phyloP scores from a whole-genome alignment of 768 basidiomycete genomes.

The Sarcodon aspratus region DNA sequence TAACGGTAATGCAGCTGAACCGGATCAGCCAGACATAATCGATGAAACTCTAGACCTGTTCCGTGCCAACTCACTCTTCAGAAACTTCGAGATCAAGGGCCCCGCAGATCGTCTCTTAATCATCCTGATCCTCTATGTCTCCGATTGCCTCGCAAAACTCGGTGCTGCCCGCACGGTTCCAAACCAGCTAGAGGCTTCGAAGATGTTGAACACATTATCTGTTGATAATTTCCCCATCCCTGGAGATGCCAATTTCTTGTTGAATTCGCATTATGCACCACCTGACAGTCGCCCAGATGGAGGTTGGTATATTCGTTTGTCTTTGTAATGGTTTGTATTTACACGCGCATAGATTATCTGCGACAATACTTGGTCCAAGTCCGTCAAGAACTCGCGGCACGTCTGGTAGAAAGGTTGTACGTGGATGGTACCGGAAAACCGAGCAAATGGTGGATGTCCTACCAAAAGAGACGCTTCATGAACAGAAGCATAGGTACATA shows the following conservation, averaged over 20 bases:
- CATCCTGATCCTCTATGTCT: constrained; percentile 94
- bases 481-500: constrained; percentile 75
- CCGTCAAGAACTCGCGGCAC: constrained; percentile 81
- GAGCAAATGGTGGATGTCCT: constrained; percentile 99
- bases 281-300: constrained; percentile 70
- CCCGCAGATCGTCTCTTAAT: constrained; percentile 94
- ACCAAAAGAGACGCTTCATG: constrained; percentile 97
- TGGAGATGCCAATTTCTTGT: constrained; percentile 88
- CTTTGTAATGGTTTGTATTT: not conserved
- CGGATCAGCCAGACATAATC: constrained; percentile 74
- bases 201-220: constrained; percentile 81
- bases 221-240: constrained; percentile 92
- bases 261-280: constrained; percentile 85
- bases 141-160: constrained; percentile 91
- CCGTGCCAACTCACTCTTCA: constrained; percentile 96
- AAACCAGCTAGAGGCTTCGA: constrained; percentile 76
- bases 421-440: constrained; percentile 90
- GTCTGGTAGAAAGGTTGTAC: constrained; percentile 83
- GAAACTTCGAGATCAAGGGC: constrained; percentile 99
- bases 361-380: constrained; percentile 88
- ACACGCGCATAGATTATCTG: constrained; percentile 54
- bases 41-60: constrained; percentile 96
- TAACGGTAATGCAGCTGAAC: constrained; percentile 46
- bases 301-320: constrained; percentile 36
- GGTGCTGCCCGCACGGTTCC: constrained; percentile 58